phyloP scores from a whole-genome alignment of 1,284 basidiomycete genomes.

The Boletus nobilissimus region DNA sequence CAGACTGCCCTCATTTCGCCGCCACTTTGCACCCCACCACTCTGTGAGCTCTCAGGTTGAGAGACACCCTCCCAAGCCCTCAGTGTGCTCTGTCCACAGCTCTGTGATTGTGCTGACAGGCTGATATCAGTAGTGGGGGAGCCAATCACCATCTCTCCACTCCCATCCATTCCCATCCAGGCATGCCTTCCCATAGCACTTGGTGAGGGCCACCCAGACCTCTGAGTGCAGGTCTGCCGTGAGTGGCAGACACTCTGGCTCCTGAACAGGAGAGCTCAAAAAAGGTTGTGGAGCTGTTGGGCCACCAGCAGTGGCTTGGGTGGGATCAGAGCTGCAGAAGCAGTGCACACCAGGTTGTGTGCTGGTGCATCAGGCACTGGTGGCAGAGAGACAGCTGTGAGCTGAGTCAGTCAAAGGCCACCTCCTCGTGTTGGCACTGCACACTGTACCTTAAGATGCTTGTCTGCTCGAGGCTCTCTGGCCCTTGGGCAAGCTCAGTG shows the following conservation, averaged over 20 bases:
- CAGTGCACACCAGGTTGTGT: too few species aligned
- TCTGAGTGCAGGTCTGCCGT: background rate
- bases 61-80: slow-evolving; percentile 25
- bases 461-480: background rate
- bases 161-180: slow-evolving; percentile 30
- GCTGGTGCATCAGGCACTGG: background rate
- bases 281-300: too few species aligned
- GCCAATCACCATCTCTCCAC: slow-evolving; percentile 22
- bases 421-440: background rate
- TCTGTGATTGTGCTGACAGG: slow-evolving; percentile 18
- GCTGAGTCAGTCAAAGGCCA: background rate
- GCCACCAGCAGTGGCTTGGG: too few species aligned
- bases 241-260: too few species aligned
- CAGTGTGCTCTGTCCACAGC: slow-evolving; percentile 30
- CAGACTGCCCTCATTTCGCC: slow-evolving; percentile 21
- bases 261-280: too few species aligned
- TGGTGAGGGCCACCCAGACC: slow-evolving; percentile 3
- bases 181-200: background rate
- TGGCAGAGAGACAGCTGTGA: background rate
- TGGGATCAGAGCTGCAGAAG: too few species aligned
- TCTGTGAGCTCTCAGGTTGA: slow-evolving; percentile 27
- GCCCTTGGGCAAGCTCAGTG: background rate
- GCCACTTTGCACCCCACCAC: slow-evolving; percentile 31
- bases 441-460: background rate
- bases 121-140: slow-evolving; percentile 27